Evolutionary conservation across 2,329 filamentous ascomycete species (phyloP).

Genomic region (Alternaria ventricosa): DNA sequence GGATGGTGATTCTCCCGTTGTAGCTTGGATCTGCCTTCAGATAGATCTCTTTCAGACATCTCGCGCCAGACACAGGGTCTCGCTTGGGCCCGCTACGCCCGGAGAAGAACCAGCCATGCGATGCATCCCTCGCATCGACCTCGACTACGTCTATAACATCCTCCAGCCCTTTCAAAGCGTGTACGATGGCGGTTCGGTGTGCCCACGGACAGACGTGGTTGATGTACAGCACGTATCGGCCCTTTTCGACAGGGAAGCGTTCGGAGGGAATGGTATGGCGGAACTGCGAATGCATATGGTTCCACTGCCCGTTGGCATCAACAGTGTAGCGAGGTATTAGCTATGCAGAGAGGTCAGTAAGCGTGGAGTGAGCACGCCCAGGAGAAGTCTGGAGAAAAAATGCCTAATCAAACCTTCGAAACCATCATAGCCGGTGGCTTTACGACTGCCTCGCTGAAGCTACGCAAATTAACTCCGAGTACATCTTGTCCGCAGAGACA

Average conservation of each 20-base stretch:
- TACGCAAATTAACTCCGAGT: neutral
- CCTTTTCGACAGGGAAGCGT: conserved; percentile 64
- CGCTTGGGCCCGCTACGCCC: conserved; percentile 32
- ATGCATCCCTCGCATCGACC: conserved; percentile 44
- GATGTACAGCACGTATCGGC: conserved; percentile 68
- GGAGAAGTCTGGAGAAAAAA: neutral
- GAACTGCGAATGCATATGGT: conserved; percentile 62
- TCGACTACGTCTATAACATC: conserved; percentile 57
- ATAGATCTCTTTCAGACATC: conserved; percentile 69
- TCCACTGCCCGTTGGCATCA: conserved; percentile 59
- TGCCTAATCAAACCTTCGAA: neutral
- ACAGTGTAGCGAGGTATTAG: conserved; percentile 1
- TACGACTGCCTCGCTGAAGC: neutral
- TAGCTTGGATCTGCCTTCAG: conserved; percentile 66
- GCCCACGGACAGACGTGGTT: conserved; percentile 70
- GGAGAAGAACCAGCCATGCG: conserved; percentile 44
- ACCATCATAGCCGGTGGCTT: neutral
- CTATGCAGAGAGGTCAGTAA: neutral
- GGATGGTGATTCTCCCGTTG: conserved; percentile 74
- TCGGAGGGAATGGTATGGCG: conserved; percentile 63
- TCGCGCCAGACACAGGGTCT: conserved; percentile 41
- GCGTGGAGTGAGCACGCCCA: neutral
- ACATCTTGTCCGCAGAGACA: conserved; percentile 1
- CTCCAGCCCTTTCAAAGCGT: conserved; percentile 59
- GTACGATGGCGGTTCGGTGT: conserved; percentile 57